A percentile compares a stretch with the other conserved stretches of the same genome.
These are phyloP conservation scores for Vanrija humicola DNA, from an alignment of 1,284 basidiomycete genomes.

Conservation along the genomic window DNA sequence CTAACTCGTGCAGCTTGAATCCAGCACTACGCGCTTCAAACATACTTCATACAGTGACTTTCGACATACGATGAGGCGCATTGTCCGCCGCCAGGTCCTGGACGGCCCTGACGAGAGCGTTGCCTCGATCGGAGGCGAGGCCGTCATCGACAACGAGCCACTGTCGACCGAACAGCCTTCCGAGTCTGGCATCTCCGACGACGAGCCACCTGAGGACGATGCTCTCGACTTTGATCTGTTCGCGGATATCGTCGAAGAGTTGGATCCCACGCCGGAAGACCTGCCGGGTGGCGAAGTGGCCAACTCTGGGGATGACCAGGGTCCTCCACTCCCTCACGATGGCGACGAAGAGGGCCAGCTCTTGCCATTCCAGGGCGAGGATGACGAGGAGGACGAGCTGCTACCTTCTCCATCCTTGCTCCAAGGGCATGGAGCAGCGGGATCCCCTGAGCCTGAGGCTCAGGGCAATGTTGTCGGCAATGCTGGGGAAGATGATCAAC, in stretches of 20 bases:
- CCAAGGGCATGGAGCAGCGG: background rate
- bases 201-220: background rate
- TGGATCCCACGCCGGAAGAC: background rate
- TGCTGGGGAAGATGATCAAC: background rate
- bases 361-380: background rate
- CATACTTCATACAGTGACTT: background rate
- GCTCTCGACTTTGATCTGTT: constrained; percentile 13
- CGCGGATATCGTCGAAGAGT: constrained; percentile 10
- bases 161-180: background rate
- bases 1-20: too few relatives aligned
- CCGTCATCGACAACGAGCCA: background rate
- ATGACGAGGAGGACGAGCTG: background rate
- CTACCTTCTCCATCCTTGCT: background rate
- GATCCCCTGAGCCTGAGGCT: background rate
- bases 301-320: background rate
- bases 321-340: too few relatives aligned
- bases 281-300: too few relatives aligned
- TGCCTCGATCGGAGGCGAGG: too few relatives aligned
- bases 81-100: background rate
- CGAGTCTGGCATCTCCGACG: background rate
- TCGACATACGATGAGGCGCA: background rate
- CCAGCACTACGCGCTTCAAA: too few relatives aligned
- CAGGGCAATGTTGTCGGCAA: background rate
- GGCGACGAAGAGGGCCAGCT: too few relatives aligned
- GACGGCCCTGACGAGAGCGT: background rate